Evolutionary conservation across 129 eudicot genomes (phyloP).

Genomic region (Flaveria brownii): DNA sequence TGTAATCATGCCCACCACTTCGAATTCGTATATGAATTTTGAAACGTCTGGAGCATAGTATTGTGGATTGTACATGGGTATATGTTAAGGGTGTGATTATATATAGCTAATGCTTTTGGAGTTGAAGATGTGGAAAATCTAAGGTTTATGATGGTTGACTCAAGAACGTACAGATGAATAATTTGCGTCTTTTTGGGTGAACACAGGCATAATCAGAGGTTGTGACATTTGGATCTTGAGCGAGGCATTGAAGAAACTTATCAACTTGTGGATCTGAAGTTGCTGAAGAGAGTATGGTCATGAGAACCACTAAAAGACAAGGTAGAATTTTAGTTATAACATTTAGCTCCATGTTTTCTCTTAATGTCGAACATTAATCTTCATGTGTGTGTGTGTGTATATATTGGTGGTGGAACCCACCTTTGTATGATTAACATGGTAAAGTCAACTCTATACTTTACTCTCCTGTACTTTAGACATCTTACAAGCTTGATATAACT

Average conservation of each 20-base stretch:
- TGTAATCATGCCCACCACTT: constrained; percentile 33
- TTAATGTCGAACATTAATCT: not conserved
- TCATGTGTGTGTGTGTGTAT: no score
- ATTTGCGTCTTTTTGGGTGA: constrained; percentile 15
- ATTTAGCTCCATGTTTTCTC: not conserved
- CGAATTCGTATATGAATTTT: constrained; percentile 15
- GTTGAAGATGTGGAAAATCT: constrained; percentile 20
- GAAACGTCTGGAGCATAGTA: constrained; percentile 7
- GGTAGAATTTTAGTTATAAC: not conserved
- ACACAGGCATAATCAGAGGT: constrained; percentile 6
- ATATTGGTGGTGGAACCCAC: no score
- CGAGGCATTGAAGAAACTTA: constrained; percentile 21
- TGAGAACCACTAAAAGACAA: not conserved
- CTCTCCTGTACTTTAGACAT: no score
- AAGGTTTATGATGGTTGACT: constrained; percentile 26
- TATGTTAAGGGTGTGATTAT: constrained; percentile 24
- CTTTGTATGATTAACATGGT: no score
- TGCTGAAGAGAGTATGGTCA: not conserved
- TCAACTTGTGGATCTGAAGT: constrained; percentile 15
- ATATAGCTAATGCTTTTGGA: constrained; percentile 18
- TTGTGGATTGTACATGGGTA: constrained; percentile 18
- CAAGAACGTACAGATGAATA: constrained; percentile 21
- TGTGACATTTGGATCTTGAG: constrained; percentile 7
- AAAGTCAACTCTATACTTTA: no score
- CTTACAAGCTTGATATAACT: no score